Conservation (phyloP, 78 protist genomes). For the Capsaspora owczarzaki region DNA sequence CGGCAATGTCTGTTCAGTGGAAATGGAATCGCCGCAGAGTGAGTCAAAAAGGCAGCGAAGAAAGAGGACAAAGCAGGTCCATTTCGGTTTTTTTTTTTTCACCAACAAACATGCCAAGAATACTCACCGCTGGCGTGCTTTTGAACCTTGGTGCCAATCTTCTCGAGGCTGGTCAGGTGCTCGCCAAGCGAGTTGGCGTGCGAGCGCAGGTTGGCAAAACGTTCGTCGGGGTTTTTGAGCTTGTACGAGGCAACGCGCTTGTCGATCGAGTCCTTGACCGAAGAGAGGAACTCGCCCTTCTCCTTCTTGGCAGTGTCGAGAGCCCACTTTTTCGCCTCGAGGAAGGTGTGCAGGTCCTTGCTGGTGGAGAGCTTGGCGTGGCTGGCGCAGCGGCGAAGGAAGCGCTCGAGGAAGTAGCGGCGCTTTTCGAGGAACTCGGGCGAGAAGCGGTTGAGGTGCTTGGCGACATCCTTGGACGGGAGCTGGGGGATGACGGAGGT, state of each 20-base stretch:
- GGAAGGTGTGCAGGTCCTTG: background rate
- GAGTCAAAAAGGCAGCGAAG: background rate
- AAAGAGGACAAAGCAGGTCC: background rate
- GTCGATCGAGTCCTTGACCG: background rate
- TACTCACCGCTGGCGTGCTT: background rate
- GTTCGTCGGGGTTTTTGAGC: background rate
- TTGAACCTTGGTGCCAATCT: background rate
- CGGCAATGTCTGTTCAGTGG: background rate
- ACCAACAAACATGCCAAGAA: background rate
- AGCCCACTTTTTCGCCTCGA: constrained; percentile 1
- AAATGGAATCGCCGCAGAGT: too few relatives aligned
- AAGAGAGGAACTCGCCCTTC: background rate
- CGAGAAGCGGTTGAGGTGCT: background rate
- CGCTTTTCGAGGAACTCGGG: background rate
- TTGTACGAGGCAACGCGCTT: background rate
- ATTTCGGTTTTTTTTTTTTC: background rate
- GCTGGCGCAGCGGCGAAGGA: background rate
- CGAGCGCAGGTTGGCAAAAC: background rate
- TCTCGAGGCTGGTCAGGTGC: background rate
- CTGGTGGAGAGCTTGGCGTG: background rate
- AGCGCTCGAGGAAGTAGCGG: background rate
- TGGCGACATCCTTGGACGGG: background rate
- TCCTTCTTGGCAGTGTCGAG: constrained; percentile 1
- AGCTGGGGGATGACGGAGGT: background rate
- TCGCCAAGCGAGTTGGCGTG: background rate